Conservation (phyloP, 2,329 filamentous ascomycete genomes). For the Aschersonia sp. region DNA sequence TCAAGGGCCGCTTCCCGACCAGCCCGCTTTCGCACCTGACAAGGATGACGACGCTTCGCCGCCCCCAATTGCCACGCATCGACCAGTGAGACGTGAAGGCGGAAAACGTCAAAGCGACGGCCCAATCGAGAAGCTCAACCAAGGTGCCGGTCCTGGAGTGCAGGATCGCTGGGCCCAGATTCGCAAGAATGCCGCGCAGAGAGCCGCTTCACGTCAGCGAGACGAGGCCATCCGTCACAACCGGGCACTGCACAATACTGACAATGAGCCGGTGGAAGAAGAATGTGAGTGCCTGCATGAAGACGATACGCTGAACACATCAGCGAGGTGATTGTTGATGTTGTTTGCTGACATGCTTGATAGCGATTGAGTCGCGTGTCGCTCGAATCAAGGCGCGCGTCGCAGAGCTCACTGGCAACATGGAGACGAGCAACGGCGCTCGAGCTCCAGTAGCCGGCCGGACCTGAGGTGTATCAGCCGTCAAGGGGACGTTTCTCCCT, state of each 20-base stretch:
- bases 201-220: conserved; percentile 49
- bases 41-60: conserved; percentile 35
- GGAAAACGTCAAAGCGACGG: conserved; percentile 4
- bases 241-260: conserved; percentile 42
- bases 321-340: too few relatives aligned
- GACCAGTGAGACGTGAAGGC: conserved; percentile 1
- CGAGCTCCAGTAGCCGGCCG: conserved; percentile 9
- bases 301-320: too few relatives aligned
- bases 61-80: conserved; percentile 34
- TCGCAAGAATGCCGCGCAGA: conserved; percentile 80
- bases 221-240: conserved; percentile 49
- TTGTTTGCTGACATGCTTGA: conserved; percentile 9
- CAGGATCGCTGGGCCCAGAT: conserved; percentile 92
- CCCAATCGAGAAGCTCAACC: conserved; percentile 18
- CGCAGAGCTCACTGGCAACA: conserved; percentile 79
- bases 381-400: conserved; percentile 96
- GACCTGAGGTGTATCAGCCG: conserved; percentile 7
- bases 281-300: conserved; percentile 53
- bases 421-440: conserved; percentile 41
- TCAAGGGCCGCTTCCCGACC: conserved; percentile 75
- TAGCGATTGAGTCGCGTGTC: conserved; percentile 89
- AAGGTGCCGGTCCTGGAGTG: conserved; percentile 18
- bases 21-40: conserved; percentile 68
- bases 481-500: too few relatives aligned
- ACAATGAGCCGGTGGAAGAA: conserved; percentile 88